Base-by-base conservation (phyloP, 2,329 filamentous ascomycete genomes). In the Magnaporthiopsis poae region DNA sequence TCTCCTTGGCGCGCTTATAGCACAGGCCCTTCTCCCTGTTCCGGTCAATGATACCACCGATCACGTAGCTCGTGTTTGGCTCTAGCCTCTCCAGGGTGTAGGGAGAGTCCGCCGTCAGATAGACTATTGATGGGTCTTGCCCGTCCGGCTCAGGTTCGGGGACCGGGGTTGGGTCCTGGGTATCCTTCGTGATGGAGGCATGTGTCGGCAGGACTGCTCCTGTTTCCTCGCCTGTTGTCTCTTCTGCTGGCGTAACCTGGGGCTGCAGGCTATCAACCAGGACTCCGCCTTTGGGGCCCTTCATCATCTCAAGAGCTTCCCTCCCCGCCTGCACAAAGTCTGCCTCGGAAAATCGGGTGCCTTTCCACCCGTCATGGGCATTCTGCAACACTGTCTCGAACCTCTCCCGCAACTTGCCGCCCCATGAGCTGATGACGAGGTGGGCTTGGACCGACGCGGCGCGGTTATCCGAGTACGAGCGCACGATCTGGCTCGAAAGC, bases 1-100 rank as follows among this genome's bases (percentile, higher is more conserved):
- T 83, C 66, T 89, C 86, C 65, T 85, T 81, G 0, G 95, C 95
- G 21, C 90, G 84, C 72, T 88, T 89, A 81, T 96, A 92, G 78
- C 95, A 99, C 56, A 99, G 82, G 0, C 91, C 92, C 80, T 99
- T 99, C 77, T 99, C 89, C 61, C 95, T 86, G 77, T 99, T 99
- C 79, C 93, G 93, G 79, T 99, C 95, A 33, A 99, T 95, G 52
- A 99, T 82, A 0, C 94, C 95, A 52, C 95, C 95, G 66, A 99
- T 90, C 69, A 99, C 89, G 76, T 99, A 99, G 67, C 88, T 94
- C 68, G 89, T 92, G 77, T 95, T 89, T 0, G 93, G 91, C 75
- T 93, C 92, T 61, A 99, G 84, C 61, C 90, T 85, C 7, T 89
- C 88, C 36, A 99, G 83, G 0, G 90, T 94, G 71, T 96, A 84